Evolutionary conservation across 2,329 filamentous ascomycete genomes (phyloP), one percentile per base, ranked within the genome.

Genomic region (Botryotinia calthae): DNA sequence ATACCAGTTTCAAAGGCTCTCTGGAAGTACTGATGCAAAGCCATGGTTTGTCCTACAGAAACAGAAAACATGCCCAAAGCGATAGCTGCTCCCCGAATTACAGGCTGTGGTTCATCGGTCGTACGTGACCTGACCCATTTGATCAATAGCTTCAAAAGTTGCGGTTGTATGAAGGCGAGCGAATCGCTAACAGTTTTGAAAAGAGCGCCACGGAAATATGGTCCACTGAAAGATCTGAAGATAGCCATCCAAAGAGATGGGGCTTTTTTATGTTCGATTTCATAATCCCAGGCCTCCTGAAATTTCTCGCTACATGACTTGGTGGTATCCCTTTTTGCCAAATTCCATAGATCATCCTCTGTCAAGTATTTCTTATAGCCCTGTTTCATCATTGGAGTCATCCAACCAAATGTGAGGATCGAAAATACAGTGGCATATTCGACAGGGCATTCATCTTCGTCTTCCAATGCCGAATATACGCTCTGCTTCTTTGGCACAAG

Each of bases 21-120:
- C 82, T 98, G 96, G 84, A 99, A 99, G 81, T 99, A 99, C 84
- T 99, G 97, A 81, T 99, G 95, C 73, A 99, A 88, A 84, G 91
- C 95, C 72, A 89, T 90, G 0, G 96, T 99, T 84, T 99, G 96
- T 67, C 91, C 87, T 37, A 94, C 86, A 18, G 95, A 97, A 25
- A 95, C 91, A 5, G 88, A 85, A 80, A 99, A 99, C 96, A 99
- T 99, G 73, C 89, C 92, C 76, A 98, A 81, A 0, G 95, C 93
- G 80, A 99, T 97, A 22, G 93, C 90, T 48, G 93, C 92, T 77
- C 96, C 96, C 80, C 94, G 88, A 77, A 96, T 89, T 6, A 94
- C 84, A 4, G 96, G 95, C 81, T 98, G 88, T 8, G 91, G 92
- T 5, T 87, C 80, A 4, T 83, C 86, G 1, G 84, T 79, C 4